Conservation (phyloP, 2,329 filamentous ascomycete species). For the Pestalotiopsis sp. region DNA sequence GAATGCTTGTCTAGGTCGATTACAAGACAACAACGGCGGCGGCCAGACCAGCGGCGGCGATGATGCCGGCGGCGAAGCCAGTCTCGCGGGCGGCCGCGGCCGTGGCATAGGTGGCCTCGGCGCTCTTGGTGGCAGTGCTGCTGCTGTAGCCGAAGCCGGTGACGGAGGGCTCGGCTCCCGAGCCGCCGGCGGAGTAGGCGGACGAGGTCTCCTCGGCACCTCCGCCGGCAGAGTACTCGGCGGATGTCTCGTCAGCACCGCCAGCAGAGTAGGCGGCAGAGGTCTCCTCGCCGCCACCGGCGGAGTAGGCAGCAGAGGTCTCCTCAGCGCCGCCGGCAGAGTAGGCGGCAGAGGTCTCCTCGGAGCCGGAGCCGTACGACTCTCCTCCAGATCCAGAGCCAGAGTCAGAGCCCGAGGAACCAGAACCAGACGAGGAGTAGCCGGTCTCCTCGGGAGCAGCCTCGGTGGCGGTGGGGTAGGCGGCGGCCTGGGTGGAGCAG, state of each 20-base stretch:
- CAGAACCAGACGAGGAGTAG: not conserved
- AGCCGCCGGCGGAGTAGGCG: not conserved
- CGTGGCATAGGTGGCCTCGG: not conserved
- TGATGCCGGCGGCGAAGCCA: constrained; percentile 19
- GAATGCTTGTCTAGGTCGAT: not conserved
- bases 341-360: not conserved
- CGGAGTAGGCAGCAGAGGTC: not conserved
- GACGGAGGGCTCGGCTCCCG: not conserved
- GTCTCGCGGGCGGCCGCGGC: constrained; percentile 23
- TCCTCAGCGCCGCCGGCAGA: not conserved
- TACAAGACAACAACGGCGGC: constrained; percentile 24
- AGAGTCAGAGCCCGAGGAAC: not conserved
- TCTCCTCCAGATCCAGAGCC: not conserved
- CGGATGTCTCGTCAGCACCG: not conserved
- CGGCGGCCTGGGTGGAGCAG: constrained; percentile 18
- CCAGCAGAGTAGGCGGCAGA: not conserved
- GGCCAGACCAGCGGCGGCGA: constrained; percentile 23
- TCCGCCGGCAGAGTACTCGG: not conserved
- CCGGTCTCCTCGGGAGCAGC: not conserved
- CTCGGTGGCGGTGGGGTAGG: not conserved
- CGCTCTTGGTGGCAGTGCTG: not conserved
- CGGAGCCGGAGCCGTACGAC: not conserved
- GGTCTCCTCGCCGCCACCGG: not conserved
- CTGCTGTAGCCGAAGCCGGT: not conserved
- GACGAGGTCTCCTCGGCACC: not conserved